Evolutionary conservation across 2,329 filamentous ascomycete species (phyloP), one percentile per base, ranked within the genome.

Genomic region (Colletotrichum lini): DNA sequence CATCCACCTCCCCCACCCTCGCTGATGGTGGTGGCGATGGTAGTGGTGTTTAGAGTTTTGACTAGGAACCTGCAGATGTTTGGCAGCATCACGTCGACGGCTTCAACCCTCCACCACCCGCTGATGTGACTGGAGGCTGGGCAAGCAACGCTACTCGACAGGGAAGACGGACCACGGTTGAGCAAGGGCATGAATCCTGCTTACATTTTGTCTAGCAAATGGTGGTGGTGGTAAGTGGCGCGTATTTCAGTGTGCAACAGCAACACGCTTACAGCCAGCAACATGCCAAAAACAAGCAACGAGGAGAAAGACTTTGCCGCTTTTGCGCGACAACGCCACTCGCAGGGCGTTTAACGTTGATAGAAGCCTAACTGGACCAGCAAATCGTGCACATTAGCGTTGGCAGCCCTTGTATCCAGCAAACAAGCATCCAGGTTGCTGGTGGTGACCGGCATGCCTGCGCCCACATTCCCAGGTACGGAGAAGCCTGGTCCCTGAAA

Each of bases 371-470:
- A 8, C n/a, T 58, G 9, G n/a, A 21, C n/a, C 50, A 44, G 54
- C 26, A 40, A 26, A 26, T 35, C 45, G 15, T n/a, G 30, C 21
- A 50, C 18, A 7, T 26, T 40, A 44, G 35, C 18, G n/a, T 35
- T 52, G 64, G 53, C 57, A 62, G 50, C 15, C 42, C 44, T 13
- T 12, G 44, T 67, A 62, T 50, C 64, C 67, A 70, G 57, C 57
- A 67, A 62, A 67, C 63, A 70, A 70, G 57, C 67, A 70, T 67
- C 56, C 57, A 38, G 49, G 47, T 62, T 49, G 60, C 42, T 58
- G 18, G 42, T 35, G 30, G 30, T 40, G 44, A 38, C 49, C 23
- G 40, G 16, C 56, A 60, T 38, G 21, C 35, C 18, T 35, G 45
- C 63, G 68, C 64, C 68, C 64, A 58, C 64, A 58, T 63, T 35